phyloP scores from a whole-genome alignment of 805 yeast genomes.

The Wickerhamomyces pijperi region DNA sequence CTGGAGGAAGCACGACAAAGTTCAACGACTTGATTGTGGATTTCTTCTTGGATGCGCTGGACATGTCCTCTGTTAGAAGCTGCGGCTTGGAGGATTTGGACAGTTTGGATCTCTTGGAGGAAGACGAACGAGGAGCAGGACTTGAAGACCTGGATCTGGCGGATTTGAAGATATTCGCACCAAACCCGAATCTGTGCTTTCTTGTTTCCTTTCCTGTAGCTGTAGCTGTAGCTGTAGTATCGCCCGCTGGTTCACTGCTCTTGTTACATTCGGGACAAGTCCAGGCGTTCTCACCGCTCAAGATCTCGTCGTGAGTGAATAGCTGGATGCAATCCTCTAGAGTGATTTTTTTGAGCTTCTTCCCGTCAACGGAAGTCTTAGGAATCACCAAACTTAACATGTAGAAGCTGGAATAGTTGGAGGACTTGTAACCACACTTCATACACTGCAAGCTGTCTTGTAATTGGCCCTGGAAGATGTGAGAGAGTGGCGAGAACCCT shows the following conservation, averaged over 20 bases:
- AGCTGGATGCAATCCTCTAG: conserved; percentile 54
- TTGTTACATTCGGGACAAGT: conserved; percentile 59
- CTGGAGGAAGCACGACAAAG: conserved; percentile 71
- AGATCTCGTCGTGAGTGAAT: conserved; percentile 52
- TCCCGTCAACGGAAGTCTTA: conserved; percentile 17
- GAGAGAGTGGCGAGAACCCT: conserved; percentile 59
- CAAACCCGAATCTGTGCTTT: conserved; percentile 14
- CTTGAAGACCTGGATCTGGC: conserved; percentile 17
- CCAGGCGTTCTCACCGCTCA: conserved; percentile 74
- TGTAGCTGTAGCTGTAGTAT: no score
- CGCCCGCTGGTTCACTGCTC: conserved; percentile 1
- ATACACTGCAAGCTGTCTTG: conserved; percentile 54
- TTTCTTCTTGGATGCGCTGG: conserved; percentile 2
- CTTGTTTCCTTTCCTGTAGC: conserved; percentile 9
- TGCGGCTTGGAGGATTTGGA: not conserved
- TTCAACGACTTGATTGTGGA: conserved; percentile 60
- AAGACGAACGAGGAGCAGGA: conserved; percentile 5
- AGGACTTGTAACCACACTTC: conserved; percentile 50
- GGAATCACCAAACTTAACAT: conserved; percentile 58
- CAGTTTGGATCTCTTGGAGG: conserved; percentile 1
- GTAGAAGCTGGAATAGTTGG: conserved; percentile 50
- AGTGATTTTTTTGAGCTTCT: conserved; percentile 26
- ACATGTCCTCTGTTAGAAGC: not conserved
- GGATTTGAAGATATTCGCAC: conserved; percentile 15
- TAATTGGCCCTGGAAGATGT: conserved; percentile 61